These are phyloP conservation scores for Diaporthe ilicicola DNA, from an alignment of 2,329 filamentous ascomycete species.

Conservation along the genomic window DNA sequence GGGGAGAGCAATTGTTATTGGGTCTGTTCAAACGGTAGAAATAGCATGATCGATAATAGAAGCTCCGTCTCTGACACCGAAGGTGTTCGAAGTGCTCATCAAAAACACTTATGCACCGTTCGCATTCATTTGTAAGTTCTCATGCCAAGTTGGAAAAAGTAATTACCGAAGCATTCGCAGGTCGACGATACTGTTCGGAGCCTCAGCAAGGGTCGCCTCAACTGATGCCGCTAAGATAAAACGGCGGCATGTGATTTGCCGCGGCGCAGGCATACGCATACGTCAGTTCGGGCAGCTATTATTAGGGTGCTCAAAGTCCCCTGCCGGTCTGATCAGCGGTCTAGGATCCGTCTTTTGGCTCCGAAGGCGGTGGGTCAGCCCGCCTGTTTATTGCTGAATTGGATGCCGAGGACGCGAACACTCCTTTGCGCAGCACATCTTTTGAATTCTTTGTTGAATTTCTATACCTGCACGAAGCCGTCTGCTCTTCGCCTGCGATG, in stretches of 20 bases:
- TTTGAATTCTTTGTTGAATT: background rate
- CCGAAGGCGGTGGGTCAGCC: conserved; percentile 9
- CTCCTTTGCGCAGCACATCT: background rate
- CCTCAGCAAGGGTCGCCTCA: background rate
- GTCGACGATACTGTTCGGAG: no score
- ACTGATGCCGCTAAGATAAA: conserved; percentile 16
- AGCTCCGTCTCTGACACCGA: background rate
- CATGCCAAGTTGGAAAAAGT: background rate
- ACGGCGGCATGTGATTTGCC: conserved; percentile 16
- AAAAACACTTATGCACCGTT: background rate
- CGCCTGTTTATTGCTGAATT: background rate
- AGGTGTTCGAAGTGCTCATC: background rate
- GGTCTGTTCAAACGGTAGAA: background rate
- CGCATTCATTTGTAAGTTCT: background rate
- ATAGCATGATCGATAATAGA: background rate
- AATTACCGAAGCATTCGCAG: background rate
- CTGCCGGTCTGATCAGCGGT: conserved; percentile 14
- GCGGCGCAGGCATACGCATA: background rate
- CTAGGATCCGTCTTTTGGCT: background rate
- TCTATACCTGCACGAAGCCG: background rate
- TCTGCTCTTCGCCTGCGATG: conserved; percentile 1
- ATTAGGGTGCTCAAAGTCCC: background rate
- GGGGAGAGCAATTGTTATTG: background rate
- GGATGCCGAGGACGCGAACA: conserved; percentile 12
- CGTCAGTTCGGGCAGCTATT: background rate